These are phyloP conservation scores for Globisporangium recalcitrans DNA, from an alignment of 352 stramenopile species.

Conservation along the genomic window DNA sequence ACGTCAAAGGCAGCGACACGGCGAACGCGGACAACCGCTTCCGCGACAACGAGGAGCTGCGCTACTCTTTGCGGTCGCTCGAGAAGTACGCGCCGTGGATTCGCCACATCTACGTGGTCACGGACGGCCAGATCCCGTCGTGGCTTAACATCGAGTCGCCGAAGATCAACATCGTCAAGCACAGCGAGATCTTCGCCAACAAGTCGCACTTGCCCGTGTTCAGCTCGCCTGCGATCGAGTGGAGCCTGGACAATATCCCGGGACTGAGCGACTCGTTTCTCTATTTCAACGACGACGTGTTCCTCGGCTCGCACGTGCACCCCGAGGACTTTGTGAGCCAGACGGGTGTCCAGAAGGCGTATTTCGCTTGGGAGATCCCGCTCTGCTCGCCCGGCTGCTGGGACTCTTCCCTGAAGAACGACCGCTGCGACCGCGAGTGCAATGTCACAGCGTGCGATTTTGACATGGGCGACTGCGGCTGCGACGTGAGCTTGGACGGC, in stretches of 20 bases:
- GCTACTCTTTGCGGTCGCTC: conserved; percentile 90
- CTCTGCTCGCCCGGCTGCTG: conserved; percentile 81
- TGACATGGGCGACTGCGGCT: conserved; percentile 92
- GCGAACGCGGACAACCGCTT: conserved; percentile 89
- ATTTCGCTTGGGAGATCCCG: conserved; percentile 92
- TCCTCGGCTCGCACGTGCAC: conserved; percentile 82
- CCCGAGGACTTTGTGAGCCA: conserved; percentile 92
- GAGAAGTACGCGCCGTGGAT: conserved; percentile 95
- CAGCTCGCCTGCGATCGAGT: conserved; percentile 92
- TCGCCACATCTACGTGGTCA: conserved; percentile 92
- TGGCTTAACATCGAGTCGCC: conserved; percentile 89
- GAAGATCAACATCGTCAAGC: conserved; percentile 84
- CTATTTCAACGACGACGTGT: conserved; percentile 97
- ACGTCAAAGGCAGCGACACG: conserved; percentile 59
- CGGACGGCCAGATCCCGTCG: conserved; percentile 90
- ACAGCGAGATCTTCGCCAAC: conserved; percentile 90
- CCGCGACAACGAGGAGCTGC: conserved; percentile 92
- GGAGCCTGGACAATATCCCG: conserved; percentile 91
- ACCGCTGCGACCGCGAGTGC: conserved; percentile 85
- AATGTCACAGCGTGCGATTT: conserved; percentile 88
- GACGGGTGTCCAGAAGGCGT: conserved; percentile 85
- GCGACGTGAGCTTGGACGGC: conserved; percentile 50
- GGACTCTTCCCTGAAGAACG: conserved; percentile 74
- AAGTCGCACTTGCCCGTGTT: conserved; percentile 89
- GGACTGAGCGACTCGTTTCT: conserved; percentile 90